Base-by-base conservation (phyloP, 2,329 filamentous ascomycete species). In the Malbranchea zuffiana region DNA sequence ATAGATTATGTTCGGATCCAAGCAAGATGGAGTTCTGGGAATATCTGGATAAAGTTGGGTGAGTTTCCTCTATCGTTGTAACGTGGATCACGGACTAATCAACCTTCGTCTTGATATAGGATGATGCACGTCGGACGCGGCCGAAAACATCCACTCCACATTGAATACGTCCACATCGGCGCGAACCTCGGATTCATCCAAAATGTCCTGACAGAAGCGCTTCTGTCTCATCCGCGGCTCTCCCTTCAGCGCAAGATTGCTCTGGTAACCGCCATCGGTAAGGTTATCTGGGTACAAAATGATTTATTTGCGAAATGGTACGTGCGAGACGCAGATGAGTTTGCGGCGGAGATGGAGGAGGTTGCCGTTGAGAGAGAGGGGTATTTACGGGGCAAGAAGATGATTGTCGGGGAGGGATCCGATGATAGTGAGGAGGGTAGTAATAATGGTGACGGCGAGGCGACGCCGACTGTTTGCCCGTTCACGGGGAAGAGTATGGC, bases 211-310 rank as follows among this genome's bases (percentile, higher is more conserved):
- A 79, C 74, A 16, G 82, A 86, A 53, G 82, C 82, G 11, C 76
- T 88, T 35, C 69, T 88, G 33, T 78, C 72, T 3, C 70, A 85
- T 50, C 80, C 80, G 1, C 71, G 72, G 2, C 65, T 90, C 24
- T 67, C 71, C 24, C 67, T 82, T 49, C 66, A 69, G 40, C 72
- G 72, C 58, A 87, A 87, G 62, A 77, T 80, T 12, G 78, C 74
- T 15, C 69, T 88, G 3, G 70, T 87, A 31, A 82, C 80, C 54
- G 82, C 83, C 1, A 66, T 88, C 15, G 75, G 75, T 44, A 88
- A 90, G 57, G 77, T 88, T 17, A 78, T 88, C 46, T 88, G 82
- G 82, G 86, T 88, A 47, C 83, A 88, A 59, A 88, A 88, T 53
- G 82, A 88, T 56, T 67, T 88, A 19, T 82, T 88, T 56, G 80